A percentile compares a stretch with the other conserved stretches of the same genome.
phyloP scores from a whole-genome alignment of 2,329 filamentous ascomycete genomes.

The Emericellopsis cladophorae region DNA sequence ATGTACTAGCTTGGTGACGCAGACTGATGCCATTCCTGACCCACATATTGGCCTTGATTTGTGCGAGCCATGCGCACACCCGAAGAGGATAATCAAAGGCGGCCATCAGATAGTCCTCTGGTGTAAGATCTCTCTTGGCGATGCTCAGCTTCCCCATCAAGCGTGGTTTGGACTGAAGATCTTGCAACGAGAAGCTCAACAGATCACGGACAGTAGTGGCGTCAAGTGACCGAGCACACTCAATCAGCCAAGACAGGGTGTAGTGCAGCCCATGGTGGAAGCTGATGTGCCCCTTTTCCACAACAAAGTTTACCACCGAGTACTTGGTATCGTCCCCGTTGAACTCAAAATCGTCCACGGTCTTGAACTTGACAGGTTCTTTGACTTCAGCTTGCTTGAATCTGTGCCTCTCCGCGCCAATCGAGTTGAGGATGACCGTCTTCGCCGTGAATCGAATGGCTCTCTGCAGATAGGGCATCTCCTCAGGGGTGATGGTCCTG shows the following conservation, averaged over 20 bases:
- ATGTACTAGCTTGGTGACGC: constrained; percentile 87
- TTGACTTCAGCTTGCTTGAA: constrained; percentile 85
- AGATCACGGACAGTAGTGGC: constrained; percentile 53
- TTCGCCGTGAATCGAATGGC: constrained; percentile 68
- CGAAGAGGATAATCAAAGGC: constrained; percentile 88
- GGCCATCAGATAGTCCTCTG: constrained; percentile 73
- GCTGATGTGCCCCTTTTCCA: constrained; percentile 84
- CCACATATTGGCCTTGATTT: constrained; percentile 99
- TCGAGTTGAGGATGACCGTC: constrained; percentile 75
- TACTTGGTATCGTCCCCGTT: constrained; percentile 40
- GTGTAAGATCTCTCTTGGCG: constrained; percentile 40
- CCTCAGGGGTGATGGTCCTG: constrained; percentile 51
- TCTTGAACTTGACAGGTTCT: constrained; percentile 73
- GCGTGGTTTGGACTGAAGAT: constrained; percentile 53
- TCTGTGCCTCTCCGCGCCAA: constrained; percentile 75
- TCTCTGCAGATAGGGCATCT: constrained; percentile 50
- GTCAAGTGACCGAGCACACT: constrained; percentile 69
- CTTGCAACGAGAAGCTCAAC: constrained; percentile 58
- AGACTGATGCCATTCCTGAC: constrained; percentile 94
- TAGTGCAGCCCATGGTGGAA: constrained; percentile 97
- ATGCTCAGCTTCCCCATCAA: constrained; percentile 48
- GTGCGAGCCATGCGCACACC: constrained; percentile 90
- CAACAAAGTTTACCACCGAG: constrained; percentile 71
- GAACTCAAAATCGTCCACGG: constrained; percentile 67
- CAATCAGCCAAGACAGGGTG: constrained; percentile 88